Conservation (phyloP, 1,284 basidiomycete genomes). For the Testicularia cyperi region DNA sequence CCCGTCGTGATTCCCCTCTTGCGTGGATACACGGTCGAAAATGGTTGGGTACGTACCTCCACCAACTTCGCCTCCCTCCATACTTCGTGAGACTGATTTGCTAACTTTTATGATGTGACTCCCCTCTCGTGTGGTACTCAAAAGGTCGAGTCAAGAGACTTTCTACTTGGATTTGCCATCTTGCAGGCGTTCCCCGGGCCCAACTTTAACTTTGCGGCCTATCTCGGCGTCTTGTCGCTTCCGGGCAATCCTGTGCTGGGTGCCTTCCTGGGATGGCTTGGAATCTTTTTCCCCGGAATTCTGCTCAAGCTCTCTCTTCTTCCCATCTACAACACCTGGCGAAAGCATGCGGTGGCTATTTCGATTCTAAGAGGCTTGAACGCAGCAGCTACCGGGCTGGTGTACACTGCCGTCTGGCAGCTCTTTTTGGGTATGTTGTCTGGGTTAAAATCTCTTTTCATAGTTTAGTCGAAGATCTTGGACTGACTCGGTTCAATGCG, state of each 20-base stretch:
- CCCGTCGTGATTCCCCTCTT: conserved; percentile 68
- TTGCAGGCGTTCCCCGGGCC: conserved; percentile 64
- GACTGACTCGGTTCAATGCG: no score
- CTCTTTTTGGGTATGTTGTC: conserved; percentile 60
- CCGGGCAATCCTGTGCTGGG: conserved; percentile 61
- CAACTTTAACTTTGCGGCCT: conserved; percentile 68
- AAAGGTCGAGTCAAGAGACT: conserved; percentile 66
- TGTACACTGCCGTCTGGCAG: conserved; percentile 67
- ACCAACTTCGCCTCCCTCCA: no score
- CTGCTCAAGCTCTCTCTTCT: conserved; percentile 65
- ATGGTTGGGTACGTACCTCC: conserved; percentile 50
- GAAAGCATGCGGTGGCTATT: conserved; percentile 62
- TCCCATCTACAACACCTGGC: conserved; percentile 64
- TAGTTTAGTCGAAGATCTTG: no score
- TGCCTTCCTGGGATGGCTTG: conserved; percentile 63
- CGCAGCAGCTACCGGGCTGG: conserved; percentile 66
- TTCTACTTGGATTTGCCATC: conserved; percentile 67
- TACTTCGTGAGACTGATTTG: no score
- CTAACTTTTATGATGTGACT: not conserved
- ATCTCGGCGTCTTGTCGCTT: conserved; percentile 65
- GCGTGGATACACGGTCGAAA: conserved; percentile 66
- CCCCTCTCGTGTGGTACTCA: not conserved
- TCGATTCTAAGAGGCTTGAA: conserved; percentile 66
- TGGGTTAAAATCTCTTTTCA: no score
- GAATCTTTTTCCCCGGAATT: conserved; percentile 62